phyloP scores from a whole-genome alignment of 2,329 filamentous ascomycete species.

The Chrysosporium queenslandicum region DNA sequence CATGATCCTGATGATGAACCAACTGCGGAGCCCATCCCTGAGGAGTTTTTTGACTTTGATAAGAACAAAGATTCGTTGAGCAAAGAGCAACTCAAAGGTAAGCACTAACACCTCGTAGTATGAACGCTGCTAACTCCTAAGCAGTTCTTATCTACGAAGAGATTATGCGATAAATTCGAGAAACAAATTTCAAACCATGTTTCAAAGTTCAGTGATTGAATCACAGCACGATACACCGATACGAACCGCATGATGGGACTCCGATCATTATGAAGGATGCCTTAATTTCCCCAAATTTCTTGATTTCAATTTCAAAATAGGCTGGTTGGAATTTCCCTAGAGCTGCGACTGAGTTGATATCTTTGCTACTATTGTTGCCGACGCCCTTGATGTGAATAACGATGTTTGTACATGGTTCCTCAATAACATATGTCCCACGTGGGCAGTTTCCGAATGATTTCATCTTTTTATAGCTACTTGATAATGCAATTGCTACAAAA shows the following conservation, averaged over 20 bases:
- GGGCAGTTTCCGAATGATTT: neutral
- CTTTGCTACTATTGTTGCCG: neutral
- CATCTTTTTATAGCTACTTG: neutral
- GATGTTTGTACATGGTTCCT: conserved; percentile 7
- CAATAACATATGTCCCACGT: neutral
- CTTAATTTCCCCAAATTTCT: neutral
- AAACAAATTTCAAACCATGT: neutral
- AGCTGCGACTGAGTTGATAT: conserved; percentile 2
- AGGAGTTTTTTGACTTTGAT: conserved; percentile 99
- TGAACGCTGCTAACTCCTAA: conserved; percentile 9
- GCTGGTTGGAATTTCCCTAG: neutral
- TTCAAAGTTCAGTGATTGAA: neutral
- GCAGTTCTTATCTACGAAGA: conserved; percentile 85
- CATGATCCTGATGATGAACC: conserved; percentile 98
- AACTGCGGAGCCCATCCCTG: conserved; percentile 88
- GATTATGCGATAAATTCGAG: conserved; percentile 61
- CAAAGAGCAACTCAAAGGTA: conserved; percentile 95
- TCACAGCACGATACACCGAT: neutral
- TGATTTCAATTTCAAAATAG: neutral
- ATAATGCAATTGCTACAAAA: too few species aligned
- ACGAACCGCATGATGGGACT: neutral
- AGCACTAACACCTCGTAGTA: conserved; percentile 18
- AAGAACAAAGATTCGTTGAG: conserved; percentile 98
- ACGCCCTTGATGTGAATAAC: conserved; percentile 6
- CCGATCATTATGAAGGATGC: neutral